Percentiles rank a stretch among this genome's conserved stretches.
Conservation (phyloP, 2,329 filamentous ascomycete species). For the Neonectria punicea region DNA sequence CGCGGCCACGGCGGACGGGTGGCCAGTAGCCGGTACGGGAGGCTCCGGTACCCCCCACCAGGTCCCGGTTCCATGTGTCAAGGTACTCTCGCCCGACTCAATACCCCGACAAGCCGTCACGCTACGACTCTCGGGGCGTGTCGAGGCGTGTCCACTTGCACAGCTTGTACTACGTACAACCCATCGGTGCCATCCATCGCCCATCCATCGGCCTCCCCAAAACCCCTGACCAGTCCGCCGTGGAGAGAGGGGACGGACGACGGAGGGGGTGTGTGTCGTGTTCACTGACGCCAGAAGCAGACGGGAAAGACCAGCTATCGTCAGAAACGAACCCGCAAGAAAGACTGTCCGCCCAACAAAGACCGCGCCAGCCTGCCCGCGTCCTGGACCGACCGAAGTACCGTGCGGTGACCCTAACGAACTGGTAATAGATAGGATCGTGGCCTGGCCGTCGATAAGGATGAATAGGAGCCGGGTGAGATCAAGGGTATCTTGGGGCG, state of each 20-base stretch:
- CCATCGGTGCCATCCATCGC: constrained; percentile 9
- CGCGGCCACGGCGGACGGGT: constrained; percentile 6
- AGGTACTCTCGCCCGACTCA: constrained; percentile 31
- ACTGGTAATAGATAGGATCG: background rate
- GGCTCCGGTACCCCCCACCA: constrained; percentile 32
- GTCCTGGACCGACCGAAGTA: background rate
- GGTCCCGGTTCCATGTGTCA: constrained; percentile 35
- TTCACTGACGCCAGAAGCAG: background rate
- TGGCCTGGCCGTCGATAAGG: background rate
- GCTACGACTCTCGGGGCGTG: constrained; percentile 33
- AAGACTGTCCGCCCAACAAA: background rate
- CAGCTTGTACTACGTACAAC: constrained; percentile 14
- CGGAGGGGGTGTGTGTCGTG: constrained; percentile 1
- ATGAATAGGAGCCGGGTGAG: background rate
- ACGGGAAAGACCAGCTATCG: background rate
- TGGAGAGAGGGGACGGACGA: constrained; percentile 31
- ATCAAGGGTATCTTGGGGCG: background rate
- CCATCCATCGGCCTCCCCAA: constrained; percentile 23
- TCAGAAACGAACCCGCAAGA: constrained; percentile 1
- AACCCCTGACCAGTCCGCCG: constrained; percentile 37
- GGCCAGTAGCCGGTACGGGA: constrained; percentile 31
- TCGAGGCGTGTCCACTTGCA: constrained; percentile 27
- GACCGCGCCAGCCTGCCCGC: background rate
- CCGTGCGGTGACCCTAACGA: background rate
- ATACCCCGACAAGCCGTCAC: constrained; percentile 31